Conservation (phyloP, 2,329 filamentous ascomycete genomes). For the Fusarium torulosum region DNA sequence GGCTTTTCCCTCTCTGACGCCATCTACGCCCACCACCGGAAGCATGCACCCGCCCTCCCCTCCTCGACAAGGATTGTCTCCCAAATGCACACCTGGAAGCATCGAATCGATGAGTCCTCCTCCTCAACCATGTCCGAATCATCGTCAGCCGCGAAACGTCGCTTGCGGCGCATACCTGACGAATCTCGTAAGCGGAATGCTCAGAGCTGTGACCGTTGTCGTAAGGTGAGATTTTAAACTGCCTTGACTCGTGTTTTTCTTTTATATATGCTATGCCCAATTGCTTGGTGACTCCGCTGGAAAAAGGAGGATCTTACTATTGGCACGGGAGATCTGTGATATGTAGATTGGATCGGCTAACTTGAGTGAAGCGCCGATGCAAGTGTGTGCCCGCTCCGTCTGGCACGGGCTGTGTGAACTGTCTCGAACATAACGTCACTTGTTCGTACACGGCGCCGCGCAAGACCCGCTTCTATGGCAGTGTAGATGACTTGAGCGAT, state of each 20-base stretch:
- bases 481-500: conserved; percentile 54
- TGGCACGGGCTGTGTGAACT: conserved; percentile 51
- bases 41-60: conserved; percentile 32
- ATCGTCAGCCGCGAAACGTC: conserved; percentile 45
- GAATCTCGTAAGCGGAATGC: conserved; percentile 53
- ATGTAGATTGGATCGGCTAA: conserved; percentile 1
- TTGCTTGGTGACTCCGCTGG: too few relatives aligned
- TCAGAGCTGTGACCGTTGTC: conserved; percentile 55
- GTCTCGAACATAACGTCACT: conserved; percentile 50
- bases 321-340: conserved; percentile 1
- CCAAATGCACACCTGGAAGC: conserved; percentile 11
- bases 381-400: conserved; percentile 51
- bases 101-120: conserved; percentile 37
- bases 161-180: conserved; percentile 52
- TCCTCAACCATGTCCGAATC: conserved; percentile 30
- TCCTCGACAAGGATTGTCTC: not conserved
- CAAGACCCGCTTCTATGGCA: conserved; percentile 55
- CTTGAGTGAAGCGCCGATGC: conserved; percentile 48
- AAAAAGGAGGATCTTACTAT: not conserved
- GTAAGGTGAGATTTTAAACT: conserved; percentile 45
- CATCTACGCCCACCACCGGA: conserved; percentile 30
- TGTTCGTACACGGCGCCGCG: conserved; percentile 53
- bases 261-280: too few relatives aligned
- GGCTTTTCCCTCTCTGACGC: conserved; percentile 18
- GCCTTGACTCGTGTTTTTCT: not conserved